These are phyloP conservation scores for Cyclostephanos tholiformis DNA, from an alignment of 108 stramenopile species.

Conservation along the genomic window DNA sequence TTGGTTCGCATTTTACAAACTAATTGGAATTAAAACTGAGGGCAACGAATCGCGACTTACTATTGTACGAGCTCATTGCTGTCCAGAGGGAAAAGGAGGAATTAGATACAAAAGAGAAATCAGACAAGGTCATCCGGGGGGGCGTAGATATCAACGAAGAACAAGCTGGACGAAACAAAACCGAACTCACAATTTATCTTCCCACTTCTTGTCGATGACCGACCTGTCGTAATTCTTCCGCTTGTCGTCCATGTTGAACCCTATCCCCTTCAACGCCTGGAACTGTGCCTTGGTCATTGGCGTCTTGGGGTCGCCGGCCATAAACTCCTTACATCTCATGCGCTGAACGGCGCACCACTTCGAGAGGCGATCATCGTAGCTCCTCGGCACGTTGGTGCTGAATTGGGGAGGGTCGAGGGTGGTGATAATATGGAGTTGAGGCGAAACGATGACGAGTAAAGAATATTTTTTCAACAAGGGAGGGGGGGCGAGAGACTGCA, in stretches of 20 bases:
- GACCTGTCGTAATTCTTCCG: conserved; percentile 17
- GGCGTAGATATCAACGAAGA: neutral
- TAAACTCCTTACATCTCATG: conserved; percentile 6
- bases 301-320: neutral
- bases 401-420: neutral
- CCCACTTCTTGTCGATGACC: conserved; percentile 24
- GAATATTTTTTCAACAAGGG: neutral
- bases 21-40: neutral
- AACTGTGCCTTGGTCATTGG: conserved; percentile 13
- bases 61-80: conserved; percentile 9
- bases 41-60: neutral
- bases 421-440: neutral
- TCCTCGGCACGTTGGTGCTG: conserved; percentile 14
- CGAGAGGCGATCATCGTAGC: conserved; percentile 16
- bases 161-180: neutral
- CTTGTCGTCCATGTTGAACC: conserved; percentile 3
- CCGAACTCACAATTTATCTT: conserved; percentile 14
- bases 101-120: neutral
- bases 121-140: neutral
- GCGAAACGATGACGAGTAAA: neutral
- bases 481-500: neutral
- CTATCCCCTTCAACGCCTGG: conserved; percentile 10
- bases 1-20: neutral
- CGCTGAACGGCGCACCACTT: conserved; percentile 16
- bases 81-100: neutral